Conservation (phyloP, 352 stramenopile genomes). For the Blastocystis sp. region DNA sequence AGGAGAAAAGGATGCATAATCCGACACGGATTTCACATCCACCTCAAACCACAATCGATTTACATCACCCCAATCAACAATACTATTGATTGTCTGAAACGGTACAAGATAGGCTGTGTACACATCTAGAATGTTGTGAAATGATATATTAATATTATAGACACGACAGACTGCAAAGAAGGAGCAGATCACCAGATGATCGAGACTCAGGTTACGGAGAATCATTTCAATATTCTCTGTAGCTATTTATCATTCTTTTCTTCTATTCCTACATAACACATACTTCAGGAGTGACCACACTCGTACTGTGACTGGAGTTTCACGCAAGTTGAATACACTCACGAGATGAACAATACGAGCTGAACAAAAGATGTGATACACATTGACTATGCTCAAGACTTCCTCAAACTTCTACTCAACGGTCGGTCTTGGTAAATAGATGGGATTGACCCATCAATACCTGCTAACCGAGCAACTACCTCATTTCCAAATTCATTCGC, state of each 20-base stretch:
- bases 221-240: not conserved
- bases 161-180: constrained; percentile 26
- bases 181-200: constrained; percentile 34
- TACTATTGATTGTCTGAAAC: constrained; percentile 18
- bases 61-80: constrained; percentile 27
- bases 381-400: not conserved
- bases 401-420: not conserved
- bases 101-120: constrained; percentile 2
- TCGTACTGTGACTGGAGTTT: not conserved
- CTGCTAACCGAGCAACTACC: constrained; percentile 24
- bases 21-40: not conserved
- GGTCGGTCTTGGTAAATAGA: not conserved
- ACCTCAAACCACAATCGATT: constrained; percentile 35
- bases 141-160: not conserved
- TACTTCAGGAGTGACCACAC: constrained; percentile 30
- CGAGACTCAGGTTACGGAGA: constrained; percentile 1
- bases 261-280: not conserved
- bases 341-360: constrained; percentile 33
- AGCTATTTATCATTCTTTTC: not conserved
- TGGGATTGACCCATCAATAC: constrained; percentile 23
- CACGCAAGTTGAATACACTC: constrained; percentile 31
- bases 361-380: constrained; percentile 47
- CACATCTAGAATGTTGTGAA: constrained; percentile 33
- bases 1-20: not conserved
- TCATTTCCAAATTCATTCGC: constrained; percentile 31